These are phyloP conservation scores for Erodium trifolium DNA, from an alignment of 441 rosid species.

Conservation along the genomic window DNA sequence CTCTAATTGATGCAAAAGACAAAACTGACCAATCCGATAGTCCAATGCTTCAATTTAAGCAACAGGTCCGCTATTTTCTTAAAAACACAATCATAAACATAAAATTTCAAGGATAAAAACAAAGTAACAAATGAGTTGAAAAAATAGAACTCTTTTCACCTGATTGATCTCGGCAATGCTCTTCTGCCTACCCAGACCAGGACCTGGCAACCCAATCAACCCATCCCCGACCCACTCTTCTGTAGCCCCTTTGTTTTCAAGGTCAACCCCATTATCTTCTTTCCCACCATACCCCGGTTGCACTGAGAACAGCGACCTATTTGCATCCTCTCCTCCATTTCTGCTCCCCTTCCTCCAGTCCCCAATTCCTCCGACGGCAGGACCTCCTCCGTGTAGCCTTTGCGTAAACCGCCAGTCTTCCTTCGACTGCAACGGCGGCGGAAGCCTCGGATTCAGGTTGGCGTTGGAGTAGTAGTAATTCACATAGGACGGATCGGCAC, in stretches of 20 bases:
- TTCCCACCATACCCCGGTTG: slow-evolving; percentile 85
- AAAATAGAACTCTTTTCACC: slow-evolving; percentile 30
- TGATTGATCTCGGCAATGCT: slow-evolving; percentile 62
- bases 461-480: slow-evolving; percentile 54
- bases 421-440: slow-evolving; percentile 57
- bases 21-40: slow-evolving; percentile 1
- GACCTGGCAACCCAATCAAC: slow-evolving; percentile 53
- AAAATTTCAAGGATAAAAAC: background rate
- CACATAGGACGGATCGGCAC: slow-evolving; percentile 57
- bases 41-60: background rate
- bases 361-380: no score
- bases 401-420: slow-evolving; percentile 66
- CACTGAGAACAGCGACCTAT: slow-evolving; percentile 62
- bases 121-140: slow-evolving; percentile 1
- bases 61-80: slow-evolving; percentile 19
- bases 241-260: slow-evolving; percentile 24
- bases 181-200: slow-evolving; percentile 53
- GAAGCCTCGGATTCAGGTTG: slow-evolving; percentile 62
- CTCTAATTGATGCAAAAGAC: background rate
- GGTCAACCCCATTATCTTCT: slow-evolving; percentile 44
- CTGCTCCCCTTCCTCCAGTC: background rate
- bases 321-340: slow-evolving; percentile 33
- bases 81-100: slow-evolving; percentile 21
- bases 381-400: slow-evolving; percentile 37
- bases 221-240: slow-evolving; percentile 65